These are phyloP conservation scores for Adiantum capillusveneris DNA, from an alignment of 75 land plant species.

Conservation along the genomic window DNA sequence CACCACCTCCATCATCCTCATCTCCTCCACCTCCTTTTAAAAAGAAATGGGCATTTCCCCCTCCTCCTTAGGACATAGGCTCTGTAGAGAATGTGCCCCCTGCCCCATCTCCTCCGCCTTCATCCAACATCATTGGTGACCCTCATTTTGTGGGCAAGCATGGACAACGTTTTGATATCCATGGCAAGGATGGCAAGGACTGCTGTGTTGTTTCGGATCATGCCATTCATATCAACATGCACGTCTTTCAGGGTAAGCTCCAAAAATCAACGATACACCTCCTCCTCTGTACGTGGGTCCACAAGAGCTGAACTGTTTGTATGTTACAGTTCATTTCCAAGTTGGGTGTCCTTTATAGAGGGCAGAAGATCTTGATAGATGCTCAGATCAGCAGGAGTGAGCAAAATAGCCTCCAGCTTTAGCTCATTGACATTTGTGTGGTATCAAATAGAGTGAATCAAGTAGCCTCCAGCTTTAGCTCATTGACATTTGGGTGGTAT, in stretches of 20 bases:
- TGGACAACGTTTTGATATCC: conserved; percentile 37
- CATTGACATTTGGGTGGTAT: no score
- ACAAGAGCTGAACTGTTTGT: not conserved
- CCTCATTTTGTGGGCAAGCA: conserved; percentile 38
- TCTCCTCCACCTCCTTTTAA: not conserved
- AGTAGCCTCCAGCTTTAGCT: no score
- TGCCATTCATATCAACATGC: conserved; percentile 34
- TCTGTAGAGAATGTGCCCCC: conserved; percentile 1
- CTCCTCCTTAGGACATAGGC: not conserved
- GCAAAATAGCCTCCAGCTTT: no score
- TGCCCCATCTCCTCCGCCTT: not conserved
- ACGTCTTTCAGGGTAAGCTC: conserved; percentile 25
- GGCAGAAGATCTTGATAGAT: conserved; percentile 18
- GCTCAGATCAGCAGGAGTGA: conserved; percentile 18
- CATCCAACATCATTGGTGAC: conserved; percentile 16
- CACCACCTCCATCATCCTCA: no score
- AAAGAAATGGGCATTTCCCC: not conserved
- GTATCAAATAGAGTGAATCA: no score
- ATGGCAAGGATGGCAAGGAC: conserved; percentile 18
- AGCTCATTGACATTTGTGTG: no score
- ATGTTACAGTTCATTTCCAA: conserved; percentile 29
- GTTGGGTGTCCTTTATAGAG: conserved; percentile 24
- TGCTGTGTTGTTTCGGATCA: conserved; percentile 29
- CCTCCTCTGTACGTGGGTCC: no score
- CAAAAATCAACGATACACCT: conserved; percentile 15